Conservation (phyloP, 202 grass and related monocot genomes). For the Carex arenaria region DNA sequence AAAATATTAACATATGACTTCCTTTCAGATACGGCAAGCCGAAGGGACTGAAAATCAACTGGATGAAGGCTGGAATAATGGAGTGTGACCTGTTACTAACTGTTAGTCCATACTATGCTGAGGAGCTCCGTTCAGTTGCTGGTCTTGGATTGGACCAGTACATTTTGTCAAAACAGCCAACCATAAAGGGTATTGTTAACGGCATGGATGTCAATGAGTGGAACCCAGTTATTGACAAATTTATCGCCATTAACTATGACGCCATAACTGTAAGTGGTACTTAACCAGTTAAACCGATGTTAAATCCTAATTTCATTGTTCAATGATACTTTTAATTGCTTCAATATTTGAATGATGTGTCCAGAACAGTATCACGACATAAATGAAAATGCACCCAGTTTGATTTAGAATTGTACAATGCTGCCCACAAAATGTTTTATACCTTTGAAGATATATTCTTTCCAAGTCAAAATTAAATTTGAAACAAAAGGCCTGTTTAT, state of each 20-base stretch:
- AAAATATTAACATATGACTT: neutral
- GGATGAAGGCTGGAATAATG: slow-evolving; percentile 77
- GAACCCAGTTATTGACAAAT: slow-evolving; percentile 68
- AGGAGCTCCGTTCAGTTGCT: slow-evolving; percentile 58
- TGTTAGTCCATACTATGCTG: slow-evolving; percentile 85
- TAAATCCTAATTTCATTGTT: slow-evolving; percentile 3
- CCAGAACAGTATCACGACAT: neutral
- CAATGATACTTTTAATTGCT: neutral
- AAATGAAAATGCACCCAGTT: neutral
- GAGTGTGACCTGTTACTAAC: slow-evolving; percentile 60
- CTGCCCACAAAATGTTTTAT: neutral
- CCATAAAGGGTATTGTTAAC: slow-evolving; percentile 62
- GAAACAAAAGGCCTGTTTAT: neutral
- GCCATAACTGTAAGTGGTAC: slow-evolving; percentile 51
- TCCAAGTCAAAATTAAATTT: neutral
- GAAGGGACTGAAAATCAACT: slow-evolving; percentile 71
- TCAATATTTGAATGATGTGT: neutral
- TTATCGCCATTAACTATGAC: slow-evolving; percentile 55
- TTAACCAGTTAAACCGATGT: neutral
- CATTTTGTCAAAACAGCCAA: slow-evolving; percentile 36
- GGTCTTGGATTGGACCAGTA: slow-evolving; percentile 62
- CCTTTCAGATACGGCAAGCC: slow-evolving; percentile 44
- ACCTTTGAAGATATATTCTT: neutral
- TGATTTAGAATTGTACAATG: neutral
- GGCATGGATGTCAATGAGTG: slow-evolving; percentile 88